A percentile compares a stretch with the other conserved stretches of the same genome.
phyloP scores from a whole-genome alignment of 1,284 basidiomycete species.

The Polyporus tsugae region DNA sequence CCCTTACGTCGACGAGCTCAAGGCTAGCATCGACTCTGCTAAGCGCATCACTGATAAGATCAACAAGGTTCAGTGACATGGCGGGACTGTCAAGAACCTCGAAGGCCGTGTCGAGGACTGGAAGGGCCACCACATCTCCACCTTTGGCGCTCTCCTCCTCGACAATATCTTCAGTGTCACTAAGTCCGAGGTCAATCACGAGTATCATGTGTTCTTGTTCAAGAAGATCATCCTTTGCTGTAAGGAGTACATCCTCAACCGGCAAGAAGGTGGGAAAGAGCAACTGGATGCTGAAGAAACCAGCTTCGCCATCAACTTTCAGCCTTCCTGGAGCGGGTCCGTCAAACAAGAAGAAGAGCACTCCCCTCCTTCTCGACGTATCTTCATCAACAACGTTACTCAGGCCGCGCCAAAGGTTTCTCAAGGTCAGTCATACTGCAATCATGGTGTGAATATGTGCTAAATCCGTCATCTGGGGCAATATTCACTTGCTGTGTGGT shows the following conservation, averaged over 20 bases:
- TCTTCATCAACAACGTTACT: slow-evolving; percentile 97
- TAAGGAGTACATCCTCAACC: slow-evolving; percentile 77
- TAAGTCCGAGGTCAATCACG: slow-evolving; percentile 95
- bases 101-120: slow-evolving; percentile 94
- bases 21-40: slow-evolving; percentile 84
- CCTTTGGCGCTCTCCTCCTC: slow-evolving; percentile 92
- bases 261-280: slow-evolving; percentile 72
- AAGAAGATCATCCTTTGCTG: slow-evolving; percentile 99
- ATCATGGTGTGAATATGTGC: slow-evolving; percentile 16
- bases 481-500: slow-evolving; percentile 87
- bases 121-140: slow-evolving; percentile 96
- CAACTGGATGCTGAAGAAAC: slow-evolving; percentile 82
- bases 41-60: slow-evolving; percentile 96
- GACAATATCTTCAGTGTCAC: slow-evolving; percentile 97
- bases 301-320: slow-evolving; percentile 49
- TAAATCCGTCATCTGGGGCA: slow-evolving; percentile 41
- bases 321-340: slow-evolving; percentile 54
- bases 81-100: slow-evolving; percentile 90
- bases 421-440: slow-evolving; percentile 57
- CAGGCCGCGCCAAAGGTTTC: slow-evolving; percentile 70
- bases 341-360: slow-evolving; percentile 72
- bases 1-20: slow-evolving; percentile 83
- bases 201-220: slow-evolving; percentile 99
- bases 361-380: slow-evolving; percentile 89
- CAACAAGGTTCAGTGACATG: slow-evolving; percentile 92